Evolutionary conservation across 2,329 filamentous ascomycete genomes (phyloP).

Genomic region (Coniochaeta pulveracea): DNA sequence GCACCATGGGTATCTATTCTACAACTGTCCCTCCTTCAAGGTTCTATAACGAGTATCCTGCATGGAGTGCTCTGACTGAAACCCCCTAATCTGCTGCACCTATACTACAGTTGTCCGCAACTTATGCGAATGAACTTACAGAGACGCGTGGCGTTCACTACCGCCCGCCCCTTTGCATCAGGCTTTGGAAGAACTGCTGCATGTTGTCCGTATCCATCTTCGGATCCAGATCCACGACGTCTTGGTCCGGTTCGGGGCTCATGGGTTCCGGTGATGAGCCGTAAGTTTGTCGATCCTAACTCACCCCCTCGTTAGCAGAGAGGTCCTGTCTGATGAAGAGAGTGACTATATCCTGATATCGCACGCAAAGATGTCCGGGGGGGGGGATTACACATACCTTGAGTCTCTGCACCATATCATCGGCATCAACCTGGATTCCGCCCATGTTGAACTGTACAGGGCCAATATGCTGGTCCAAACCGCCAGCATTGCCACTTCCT

Average conservation of each 20-base stretch:
- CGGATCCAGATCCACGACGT: slow-evolving; percentile 21
- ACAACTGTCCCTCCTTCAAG: no score
- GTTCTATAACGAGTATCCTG: no score
- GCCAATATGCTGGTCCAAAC: slow-evolving; percentile 70
- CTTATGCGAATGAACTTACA: no score
- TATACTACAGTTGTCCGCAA: no score
- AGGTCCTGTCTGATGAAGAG: not conserved
- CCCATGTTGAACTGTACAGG: slow-evolving; percentile 98
- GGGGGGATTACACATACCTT: slow-evolving; percentile 62
- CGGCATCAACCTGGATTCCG: slow-evolving; percentile 89
- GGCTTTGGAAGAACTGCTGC: slow-evolving; percentile 46
- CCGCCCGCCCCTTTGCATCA: slow-evolving; percentile 40
- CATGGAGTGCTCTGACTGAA: no score
- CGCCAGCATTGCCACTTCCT: slow-evolving; percentile 22
- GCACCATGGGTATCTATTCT: no score
- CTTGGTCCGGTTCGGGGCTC: slow-evolving; percentile 22
- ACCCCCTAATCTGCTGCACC: no score
- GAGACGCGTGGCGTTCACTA: no score
- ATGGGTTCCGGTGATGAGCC: slow-evolving; percentile 31
- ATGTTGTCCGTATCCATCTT: slow-evolving; percentile 45
- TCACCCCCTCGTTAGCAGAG: not conserved
- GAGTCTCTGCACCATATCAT: slow-evolving; percentile 80
- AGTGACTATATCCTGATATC: no score
- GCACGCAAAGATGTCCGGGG: no score
- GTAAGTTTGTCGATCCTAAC: slow-evolving; percentile 47